Base-by-base conservation (phyloP, 768 basidiomycete species). In the Termitomyces titanicus region DNA sequence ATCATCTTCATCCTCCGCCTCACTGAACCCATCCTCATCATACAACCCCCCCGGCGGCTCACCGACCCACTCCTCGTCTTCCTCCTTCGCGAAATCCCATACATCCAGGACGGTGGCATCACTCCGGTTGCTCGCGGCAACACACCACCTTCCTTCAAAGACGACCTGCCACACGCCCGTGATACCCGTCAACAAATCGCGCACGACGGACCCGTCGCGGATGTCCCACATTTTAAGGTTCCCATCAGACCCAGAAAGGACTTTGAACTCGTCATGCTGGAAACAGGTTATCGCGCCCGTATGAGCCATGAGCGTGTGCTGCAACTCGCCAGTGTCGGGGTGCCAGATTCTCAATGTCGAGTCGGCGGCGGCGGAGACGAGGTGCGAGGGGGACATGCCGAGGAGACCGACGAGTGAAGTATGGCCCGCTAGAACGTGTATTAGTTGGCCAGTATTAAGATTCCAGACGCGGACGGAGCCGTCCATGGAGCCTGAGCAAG, bases 261-360 rank as follows among this genome's bases (percentile, higher is more conserved):
- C 92, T 68, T 97, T 98, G 77, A 92, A 93, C 68, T 98, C 95
- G 68, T 98, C 96, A 62, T 97, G 94, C 70, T 96, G 94, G 79
- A 98, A 98, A 73, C 96, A 99, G 17, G 97, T 98, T 62, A 99
- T 98, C n/a, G 96, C 94, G 20, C 95, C 96, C 6, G 89, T 89
- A 68, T 98, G 96, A 1, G 92, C 93, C 3, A 88, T 86, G 29
- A 99, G 81, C 0, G 88, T 86, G 61, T 94, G 88, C 37, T 82
- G 84, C 29, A 92, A 77, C 55, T 86, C 85, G 53, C 93, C 92
- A 0, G 83, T 83, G 35, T 87, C 84, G 1, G 94, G 91, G 65
- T 98, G 89, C 96, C 96, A 98, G 39, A 98, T 83, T 8, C 95
- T 86, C 8, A 99, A 75, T 0, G 94, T 96, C 20, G 93, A 94